Base-by-base conservation (phyloP, 768 basidiomycete species). In the Leccinum fibrillosum region DNA sequence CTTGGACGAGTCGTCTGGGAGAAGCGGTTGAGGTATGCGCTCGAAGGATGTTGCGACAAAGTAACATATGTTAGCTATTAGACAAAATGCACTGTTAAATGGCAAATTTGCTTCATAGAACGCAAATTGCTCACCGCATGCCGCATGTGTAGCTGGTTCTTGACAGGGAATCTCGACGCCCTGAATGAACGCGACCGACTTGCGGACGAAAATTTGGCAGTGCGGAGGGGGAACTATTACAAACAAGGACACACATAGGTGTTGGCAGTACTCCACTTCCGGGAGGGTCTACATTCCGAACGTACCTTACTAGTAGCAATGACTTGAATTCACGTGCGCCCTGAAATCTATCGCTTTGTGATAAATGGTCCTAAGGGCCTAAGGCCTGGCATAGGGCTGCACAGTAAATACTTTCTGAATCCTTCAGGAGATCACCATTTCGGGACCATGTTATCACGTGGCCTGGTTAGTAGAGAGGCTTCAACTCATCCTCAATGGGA, bases 21-120 rank as follows among this genome's bases (percentile, higher is more conserved):
- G 63, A 62, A 54, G 69, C 57, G 64, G 70, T 74, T 55, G 67
- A 69, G 65, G 75, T 69, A 72, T 77, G 75, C 73, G 76, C 75
- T 80, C 77, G 77, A 64, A 76, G 74, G 67, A 79, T 73, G 75
- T 75, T 80, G 75, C 84, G 86, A 80, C 86, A 85, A 83, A 84
- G 78, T 76, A 80, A 86, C 86, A 88, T 88, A 85, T 82, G 85
- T 88, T 79, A 88, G 76, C 86, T 83, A 32, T 32, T 32, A 61
- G n/a, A 63, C 49, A 30, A 48, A 59, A 32, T 25, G 30, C 19
- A 17, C 15, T 26, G 48, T 67, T 39, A 57, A 11, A 15, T 13
- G 45, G 12, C 0, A 1, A 10, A 10, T 34, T 21, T 13, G 12
- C 50, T 55, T 9, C 50, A 15, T n/a, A 23, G 30, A 26, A 23